phyloP scores from a whole-genome alignment of 345 rosid genomes.

The Aethionema arabicum region DNA sequence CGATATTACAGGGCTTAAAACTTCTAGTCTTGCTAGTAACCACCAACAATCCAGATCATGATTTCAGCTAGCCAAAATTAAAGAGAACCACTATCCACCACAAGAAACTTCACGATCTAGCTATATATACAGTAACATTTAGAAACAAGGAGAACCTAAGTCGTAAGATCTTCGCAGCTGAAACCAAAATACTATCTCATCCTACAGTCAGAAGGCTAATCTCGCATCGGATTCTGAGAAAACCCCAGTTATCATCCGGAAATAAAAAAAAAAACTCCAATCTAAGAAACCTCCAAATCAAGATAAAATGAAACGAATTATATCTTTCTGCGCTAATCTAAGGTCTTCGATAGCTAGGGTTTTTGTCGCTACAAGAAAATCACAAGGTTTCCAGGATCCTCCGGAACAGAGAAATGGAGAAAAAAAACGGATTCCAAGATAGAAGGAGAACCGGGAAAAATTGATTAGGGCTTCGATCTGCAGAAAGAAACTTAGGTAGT shows the following conservation, averaged over 20 bases:
- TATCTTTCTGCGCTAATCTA: constrained; percentile 23
- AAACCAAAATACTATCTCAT: constrained; percentile 32
- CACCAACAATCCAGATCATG: constrained; percentile 18
- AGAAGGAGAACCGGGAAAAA: neutral
- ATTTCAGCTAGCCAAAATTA: constrained; percentile 24
- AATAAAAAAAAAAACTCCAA: constrained; percentile 14
- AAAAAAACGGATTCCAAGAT: neutral
- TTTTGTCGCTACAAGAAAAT: constrained; percentile 30
- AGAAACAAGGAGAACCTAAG: constrained; percentile 7
- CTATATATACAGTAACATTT: constrained; percentile 31
- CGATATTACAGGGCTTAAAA: constrained; percentile 14
- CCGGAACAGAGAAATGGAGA: too few species aligned
- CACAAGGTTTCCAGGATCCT: constrained; percentile 39
- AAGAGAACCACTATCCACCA: constrained; percentile 21
- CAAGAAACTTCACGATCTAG: constrained; percentile 26
- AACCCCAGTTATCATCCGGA: constrained; percentile 23
- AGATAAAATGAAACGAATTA: constrained; percentile 6
- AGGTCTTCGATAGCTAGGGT: constrained; percentile 36
- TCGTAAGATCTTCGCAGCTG: constrained; percentile 8
- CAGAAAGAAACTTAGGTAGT: neutral
- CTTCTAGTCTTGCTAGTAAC: constrained; percentile 6
- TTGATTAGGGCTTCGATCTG: constrained; percentile 39
- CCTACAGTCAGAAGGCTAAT: constrained; percentile 34
- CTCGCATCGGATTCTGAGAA: constrained; percentile 26
- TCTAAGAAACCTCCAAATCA: constrained; percentile 17